Evolutionary conservation across 192 early-diverging fungal genomes (phyloP).

Genomic region (Kappamyces sp.): DNA sequence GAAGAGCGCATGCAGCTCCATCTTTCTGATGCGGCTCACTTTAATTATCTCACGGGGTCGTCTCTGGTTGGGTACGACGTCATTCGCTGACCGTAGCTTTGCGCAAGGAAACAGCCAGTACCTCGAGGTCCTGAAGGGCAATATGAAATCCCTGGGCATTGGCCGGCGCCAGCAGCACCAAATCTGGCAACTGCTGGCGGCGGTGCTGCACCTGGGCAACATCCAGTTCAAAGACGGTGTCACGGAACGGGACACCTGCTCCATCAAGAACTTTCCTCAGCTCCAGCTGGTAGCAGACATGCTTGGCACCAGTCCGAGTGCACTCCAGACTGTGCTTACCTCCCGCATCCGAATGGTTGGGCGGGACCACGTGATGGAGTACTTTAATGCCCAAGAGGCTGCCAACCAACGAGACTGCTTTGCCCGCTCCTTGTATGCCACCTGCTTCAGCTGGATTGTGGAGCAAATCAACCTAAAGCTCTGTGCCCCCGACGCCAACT

Average conservation of each 20-base stretch:
- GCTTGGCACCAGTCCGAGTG: constrained; percentile 67
- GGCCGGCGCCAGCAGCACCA: constrained; percentile 60
- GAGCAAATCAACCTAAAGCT: constrained; percentile 84
- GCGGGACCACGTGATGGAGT: constrained; percentile 75
- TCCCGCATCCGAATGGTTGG: constrained; percentile 74
- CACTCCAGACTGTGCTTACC: constrained; percentile 59
- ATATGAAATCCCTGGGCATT: constrained; percentile 41
- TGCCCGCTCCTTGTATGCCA: constrained; percentile 72
- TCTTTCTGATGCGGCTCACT: constrained; percentile 60
- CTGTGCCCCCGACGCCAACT: constrained; percentile 51
- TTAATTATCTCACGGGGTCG: constrained; percentile 41
- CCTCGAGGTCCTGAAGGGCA: constrained; percentile 29
- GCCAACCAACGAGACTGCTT: constrained; percentile 73
- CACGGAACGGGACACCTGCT: constrained; percentile 63
- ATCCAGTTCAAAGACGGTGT: constrained; percentile 63
- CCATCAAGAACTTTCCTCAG: constrained; percentile 67
- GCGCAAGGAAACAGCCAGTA: background rate
- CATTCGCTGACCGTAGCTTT: background rate
- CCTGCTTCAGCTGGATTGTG: constrained; percentile 71
- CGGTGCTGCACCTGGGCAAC: constrained; percentile 88
- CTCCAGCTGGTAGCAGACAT: constrained; percentile 69
- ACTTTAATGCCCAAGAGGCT: constrained; percentile 72
- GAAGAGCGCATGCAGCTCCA: constrained; percentile 69
- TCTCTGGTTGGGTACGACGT: constrained; percentile 8
- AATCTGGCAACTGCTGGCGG: constrained; percentile 76